Evolutionary conservation across 495 filamentous ascomycete genomes (phyloP).

Genomic region (Podospora pseudopauciseta): DNA sequence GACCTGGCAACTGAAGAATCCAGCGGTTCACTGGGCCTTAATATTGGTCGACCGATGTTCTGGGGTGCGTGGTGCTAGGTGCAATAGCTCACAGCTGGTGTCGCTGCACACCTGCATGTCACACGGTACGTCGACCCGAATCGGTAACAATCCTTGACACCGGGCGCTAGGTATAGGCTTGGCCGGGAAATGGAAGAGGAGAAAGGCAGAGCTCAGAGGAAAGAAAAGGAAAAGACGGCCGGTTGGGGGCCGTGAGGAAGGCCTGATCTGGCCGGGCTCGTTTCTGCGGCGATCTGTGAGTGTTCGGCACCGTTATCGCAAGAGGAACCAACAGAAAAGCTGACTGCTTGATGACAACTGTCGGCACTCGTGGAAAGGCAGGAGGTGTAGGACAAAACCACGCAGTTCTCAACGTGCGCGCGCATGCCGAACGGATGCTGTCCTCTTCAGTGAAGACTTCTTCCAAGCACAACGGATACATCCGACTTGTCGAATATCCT

Average conservation of each 20-base stretch:
- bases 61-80: constrained; percentile 12
- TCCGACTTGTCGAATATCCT: not conserved
- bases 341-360: not conserved
- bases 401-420: constrained; percentile 28
- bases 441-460: constrained; percentile 4
- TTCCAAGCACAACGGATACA: not conserved
- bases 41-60: constrained; percentile 43
- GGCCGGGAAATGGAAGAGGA: not conserved
- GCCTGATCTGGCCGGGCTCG: not conserved
- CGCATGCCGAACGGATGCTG: constrained; percentile 23
- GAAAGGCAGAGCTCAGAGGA: not conserved
- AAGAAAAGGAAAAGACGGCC: not conserved
- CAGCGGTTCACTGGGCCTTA: constrained; percentile 46
- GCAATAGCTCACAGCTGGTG: constrained; percentile 18
- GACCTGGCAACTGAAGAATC: constrained; percentile 22
- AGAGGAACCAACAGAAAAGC: not conserved
- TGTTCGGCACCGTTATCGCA: constrained; percentile 14
- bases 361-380: constrained; percentile 11
- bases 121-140: constrained; percentile 18
- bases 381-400: not conserved
- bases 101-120: constrained; percentile 29
- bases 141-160: constrained; percentile 7
- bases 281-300: constrained; percentile 13
- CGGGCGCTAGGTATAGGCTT: constrained; percentile 24
- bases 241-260: too few species aligned